These are phyloP conservation scores for Lodderomyces elongisporus DNA, from an alignment of 1,139 yeast genomes.

Conservation along the genomic window DNA sequence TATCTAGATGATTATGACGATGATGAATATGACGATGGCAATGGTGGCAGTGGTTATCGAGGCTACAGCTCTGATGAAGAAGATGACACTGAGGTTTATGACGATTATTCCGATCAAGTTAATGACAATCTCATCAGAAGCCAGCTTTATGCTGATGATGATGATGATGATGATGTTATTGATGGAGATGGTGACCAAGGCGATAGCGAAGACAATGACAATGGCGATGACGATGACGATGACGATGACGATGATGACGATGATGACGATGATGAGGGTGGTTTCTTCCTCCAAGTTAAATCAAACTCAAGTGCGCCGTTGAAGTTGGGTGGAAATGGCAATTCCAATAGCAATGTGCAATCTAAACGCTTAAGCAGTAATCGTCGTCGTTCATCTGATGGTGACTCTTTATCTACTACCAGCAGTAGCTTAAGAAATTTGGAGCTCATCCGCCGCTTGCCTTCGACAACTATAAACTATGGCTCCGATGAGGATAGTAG, in stretches of 20 bases:
- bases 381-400: slow-evolving; percentile 16
- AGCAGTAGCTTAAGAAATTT: slow-evolving; percentile 16
- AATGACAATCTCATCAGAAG: slow-evolving; percentile 83
- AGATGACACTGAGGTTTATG: slow-evolving; percentile 57
- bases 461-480: slow-evolving; percentile 76
- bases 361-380: not conserved
- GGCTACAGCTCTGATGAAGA: too few relatives aligned
- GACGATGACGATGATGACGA: slow-evolving; percentile 37
- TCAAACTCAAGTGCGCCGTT: slow-evolving; percentile 32
- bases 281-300: slow-evolving; percentile 57
- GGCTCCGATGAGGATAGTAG: slow-evolving; percentile 71
- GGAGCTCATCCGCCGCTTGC: slow-evolving; percentile 66
- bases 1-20: slow-evolving; percentile 32
- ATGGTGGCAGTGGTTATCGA: slow-evolving; percentile 19
- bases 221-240: slow-evolving; percentile 25
- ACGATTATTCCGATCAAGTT: slow-evolving; percentile 57
- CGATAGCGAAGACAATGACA: slow-evolving; percentile 52
- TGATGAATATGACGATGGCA: slow-evolving; percentile 22
- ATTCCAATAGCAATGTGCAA: slow-evolving; percentile 6
- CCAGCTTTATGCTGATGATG: slow-evolving; percentile 27
- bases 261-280: slow-evolving; percentile 62
- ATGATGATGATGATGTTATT: too few relatives aligned
- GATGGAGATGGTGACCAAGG: slow-evolving; percentile 27
- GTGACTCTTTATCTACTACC: slow-evolving; percentile 20
- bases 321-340: slow-evolving; percentile 9